Evolutionary conservation across 495 filamentous ascomycete species (phyloP).

Genomic region (Talaromyces liani): DNA sequence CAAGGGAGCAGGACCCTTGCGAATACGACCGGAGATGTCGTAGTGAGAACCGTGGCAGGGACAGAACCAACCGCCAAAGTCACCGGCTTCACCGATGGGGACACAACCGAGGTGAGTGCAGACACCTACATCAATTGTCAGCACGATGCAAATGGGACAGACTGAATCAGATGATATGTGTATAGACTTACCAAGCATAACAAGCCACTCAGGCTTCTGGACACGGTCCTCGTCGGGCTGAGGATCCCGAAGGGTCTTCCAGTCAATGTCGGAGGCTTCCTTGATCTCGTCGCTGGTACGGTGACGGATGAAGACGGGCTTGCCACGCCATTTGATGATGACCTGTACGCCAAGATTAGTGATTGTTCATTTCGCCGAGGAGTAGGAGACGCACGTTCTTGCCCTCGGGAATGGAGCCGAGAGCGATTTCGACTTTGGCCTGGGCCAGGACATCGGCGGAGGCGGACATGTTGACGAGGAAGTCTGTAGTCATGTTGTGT

Average conservation of each 20-base stretch:
- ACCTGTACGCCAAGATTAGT: conserved; percentile 46
- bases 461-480: conserved; percentile 99
- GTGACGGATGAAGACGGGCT: conserved; percentile 99
- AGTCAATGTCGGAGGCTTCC: conserved; percentile 71
- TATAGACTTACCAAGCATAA: conserved; percentile 78
- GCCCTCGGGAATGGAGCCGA: conserved; percentile 88
- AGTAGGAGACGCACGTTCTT: conserved; percentile 76
- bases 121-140: conserved; percentile 52
- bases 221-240: conserved; percentile 87
- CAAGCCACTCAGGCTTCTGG: conserved; percentile 96
- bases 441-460: conserved; percentile 98
- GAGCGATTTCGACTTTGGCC: conserved; percentile 98
- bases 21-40: conserved; percentile 95
- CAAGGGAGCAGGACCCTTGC: conserved; percentile 91
- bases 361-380: background rate
- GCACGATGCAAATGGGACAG: background rate
- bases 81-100: conserved; percentile 96
- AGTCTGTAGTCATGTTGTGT: conserved; percentile 53
- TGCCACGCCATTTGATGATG: conserved; percentile 99
- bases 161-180: background rate
- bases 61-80: conserved; percentile 99
- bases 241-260: conserved; percentile 79
- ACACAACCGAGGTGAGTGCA: conserved; percentile 99
- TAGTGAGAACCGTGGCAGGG: conserved; percentile 99
- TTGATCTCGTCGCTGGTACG: conserved; percentile 81